Conservation (phyloP, 345 rosid species). For the Carallia pectinifolia region DNA sequence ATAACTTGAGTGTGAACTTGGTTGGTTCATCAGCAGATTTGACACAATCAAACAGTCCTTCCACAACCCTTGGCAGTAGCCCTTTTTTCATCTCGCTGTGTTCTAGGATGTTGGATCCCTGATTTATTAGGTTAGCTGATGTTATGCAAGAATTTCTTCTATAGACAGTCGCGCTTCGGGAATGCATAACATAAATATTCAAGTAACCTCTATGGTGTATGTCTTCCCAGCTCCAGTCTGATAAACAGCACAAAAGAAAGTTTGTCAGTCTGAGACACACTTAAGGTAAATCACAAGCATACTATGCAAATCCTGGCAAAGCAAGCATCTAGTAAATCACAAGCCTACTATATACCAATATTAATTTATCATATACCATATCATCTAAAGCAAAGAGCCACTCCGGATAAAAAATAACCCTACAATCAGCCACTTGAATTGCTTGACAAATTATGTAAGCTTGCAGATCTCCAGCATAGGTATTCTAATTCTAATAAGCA, state of each 20-base stretch:
- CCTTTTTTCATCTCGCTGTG: conserved; percentile 63
- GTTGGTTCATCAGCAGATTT: conserved; percentile 42
- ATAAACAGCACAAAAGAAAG: conserved; percentile 18
- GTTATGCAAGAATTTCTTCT: conserved; percentile 2
- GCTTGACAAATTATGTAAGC: too few relatives aligned
- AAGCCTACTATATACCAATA: too few relatives aligned
- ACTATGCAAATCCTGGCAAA: too few relatives aligned
- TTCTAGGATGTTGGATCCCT: conserved; percentile 66
- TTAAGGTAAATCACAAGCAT: background rate
- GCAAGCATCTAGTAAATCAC: too few relatives aligned
- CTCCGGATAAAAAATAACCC: too few relatives aligned
- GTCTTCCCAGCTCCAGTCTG: conserved; percentile 99
- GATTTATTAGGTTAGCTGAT: conserved; percentile 19
- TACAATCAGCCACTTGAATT: too few relatives aligned
- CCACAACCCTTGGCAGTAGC: conserved; percentile 64
- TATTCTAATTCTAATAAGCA: too few relatives aligned
- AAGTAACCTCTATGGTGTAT: conserved; percentile 73
- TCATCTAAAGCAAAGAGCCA: too few relatives aligned
- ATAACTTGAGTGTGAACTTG: conserved; percentile 57
- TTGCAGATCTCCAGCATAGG: too few relatives aligned
- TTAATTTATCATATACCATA: too few relatives aligned
- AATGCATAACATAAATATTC: background rate
- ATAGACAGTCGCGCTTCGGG: background rate
- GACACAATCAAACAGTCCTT: conserved; percentile 59
- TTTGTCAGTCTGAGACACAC: background rate